Evolutionary conservation across 2,329 filamentous ascomycete species (phyloP), one percentile per base, ranked within the genome.

Genomic region (Hawksworthiomyces lignivorus): DNA sequence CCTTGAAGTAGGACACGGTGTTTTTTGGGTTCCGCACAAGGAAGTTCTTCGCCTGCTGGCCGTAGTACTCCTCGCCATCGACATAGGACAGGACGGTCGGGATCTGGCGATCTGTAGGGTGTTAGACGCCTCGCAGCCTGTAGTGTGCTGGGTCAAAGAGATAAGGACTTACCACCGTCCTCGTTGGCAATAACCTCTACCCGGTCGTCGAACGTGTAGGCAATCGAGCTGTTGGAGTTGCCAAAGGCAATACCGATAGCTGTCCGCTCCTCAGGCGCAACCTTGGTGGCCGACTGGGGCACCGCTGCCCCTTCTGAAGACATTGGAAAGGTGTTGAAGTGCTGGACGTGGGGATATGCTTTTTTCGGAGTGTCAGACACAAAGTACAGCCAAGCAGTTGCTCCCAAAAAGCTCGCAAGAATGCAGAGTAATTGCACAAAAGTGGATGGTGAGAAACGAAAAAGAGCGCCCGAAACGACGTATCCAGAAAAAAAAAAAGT

Each of bases 121-220:
- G 24, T 39, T 19, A 39, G 34, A 7, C 24, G 12, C 24, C 8
- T 26, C 8, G 24, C 24, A 26, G 12, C 24, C 8, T 26, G 24
- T 12, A 8, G 24, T 8, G 24, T 12, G 8, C 24, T 12, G 12
- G 24, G 24, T 26, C 12, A 26, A n/a, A n/a, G n/a, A 17, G 33
- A 20, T 6, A 17, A 31, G 12, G 20, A 67, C 79, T 59, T 62
- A 88, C 87, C 87, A 73, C 92, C 92, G 61, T 97, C 92, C 71
- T 97, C 92, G 69, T 98, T 97, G 59, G 92, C 92, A 68, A 98
- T 97, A 50, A 98, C 90, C 63, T 96, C 87, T 51, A 88, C 83
- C 73, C 94, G 94, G 66, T 94, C 90, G 59, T 97, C 90, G 48
- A 82, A 77, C 35, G 89, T 94, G 62, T 82, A 88, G 56, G 90